These are phyloP conservation scores for Ceratocystis destructans DNA, from an alignment of 2,329 filamentous ascomycete species.

Conservation along the genomic window DNA sequence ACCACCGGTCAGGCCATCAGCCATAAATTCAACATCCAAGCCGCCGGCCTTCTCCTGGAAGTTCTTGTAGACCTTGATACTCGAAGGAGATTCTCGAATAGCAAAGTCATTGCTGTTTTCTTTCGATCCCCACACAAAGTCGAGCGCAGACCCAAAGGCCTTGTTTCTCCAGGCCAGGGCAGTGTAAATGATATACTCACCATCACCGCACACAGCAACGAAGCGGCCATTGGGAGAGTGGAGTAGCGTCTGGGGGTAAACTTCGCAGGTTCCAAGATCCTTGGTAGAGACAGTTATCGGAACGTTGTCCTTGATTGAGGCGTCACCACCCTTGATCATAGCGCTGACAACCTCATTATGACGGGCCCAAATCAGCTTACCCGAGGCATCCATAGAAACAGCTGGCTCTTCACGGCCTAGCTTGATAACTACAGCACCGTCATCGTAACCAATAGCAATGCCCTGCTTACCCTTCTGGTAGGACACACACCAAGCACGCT, in stretches of 20 bases:
- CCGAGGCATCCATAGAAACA: conserved; percentile 90
- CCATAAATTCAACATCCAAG: conserved; percentile 87
- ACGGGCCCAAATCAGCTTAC: conserved; percentile 90
- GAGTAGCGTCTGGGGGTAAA: conserved; percentile 85
- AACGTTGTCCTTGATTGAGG: conserved; percentile 72
- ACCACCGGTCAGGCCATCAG: conserved; percentile 79
- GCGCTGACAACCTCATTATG: conserved; percentile 92
- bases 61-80: conserved; percentile 95
- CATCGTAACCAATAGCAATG: conserved; percentile 90
- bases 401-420: conserved; percentile 95
- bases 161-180: conserved; percentile 95
- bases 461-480: conserved; percentile 92
- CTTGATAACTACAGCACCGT: conserved; percentile 94
- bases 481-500: conserved; percentile 93
- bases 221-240: conserved; percentile 95
- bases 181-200: conserved; percentile 98
- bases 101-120: conserved; percentile 98
- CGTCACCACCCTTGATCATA: conserved; percentile 82
- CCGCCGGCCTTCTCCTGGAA: conserved; percentile 84
- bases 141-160: conserved; percentile 84
- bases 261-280: conserved; percentile 88
- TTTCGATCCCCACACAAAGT: conserved; percentile 95
- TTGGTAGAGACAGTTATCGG: conserved; percentile 80
- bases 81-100: conserved; percentile 85
- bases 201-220: conserved; percentile 71